Conservation (phyloP, 305 asterid genomes). For the Fraxinus floribunda region DNA sequence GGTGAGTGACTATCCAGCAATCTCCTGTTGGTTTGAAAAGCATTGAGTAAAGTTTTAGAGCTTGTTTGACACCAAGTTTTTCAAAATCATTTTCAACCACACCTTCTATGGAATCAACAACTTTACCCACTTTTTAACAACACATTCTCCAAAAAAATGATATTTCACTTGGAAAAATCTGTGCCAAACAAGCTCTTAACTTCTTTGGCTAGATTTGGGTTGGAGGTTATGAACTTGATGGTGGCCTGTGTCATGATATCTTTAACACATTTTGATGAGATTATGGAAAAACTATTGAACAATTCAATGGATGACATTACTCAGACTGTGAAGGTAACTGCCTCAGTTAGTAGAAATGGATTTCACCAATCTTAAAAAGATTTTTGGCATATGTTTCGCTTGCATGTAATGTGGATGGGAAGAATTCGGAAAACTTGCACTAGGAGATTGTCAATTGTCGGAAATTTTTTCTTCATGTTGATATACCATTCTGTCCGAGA, state of each 20-base stretch:
- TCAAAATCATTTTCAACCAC: not conserved
- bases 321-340: not conserved
- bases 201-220: not conserved
- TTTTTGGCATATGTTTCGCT: not conserved
- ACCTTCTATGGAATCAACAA: not conserved
- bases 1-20: not conserved
- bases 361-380: not conserved
- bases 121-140: not conserved
- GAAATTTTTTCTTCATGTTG: not conserved
- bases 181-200: not conserved
- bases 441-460: not conserved
- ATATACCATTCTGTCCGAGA: not conserved
- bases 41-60: not conserved
- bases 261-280: not conserved
- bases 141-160: not conserved
- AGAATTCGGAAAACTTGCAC: not conserved
- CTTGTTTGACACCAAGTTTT: not conserved
- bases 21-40: not conserved
- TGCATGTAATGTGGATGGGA: not conserved
- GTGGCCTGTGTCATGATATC: not conserved
- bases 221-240: not conserved
- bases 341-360: not conserved
- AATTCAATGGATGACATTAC: not conserved
- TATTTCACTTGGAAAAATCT: not conserved
- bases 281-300: not conserved